Evolutionary conservation across 768 basidiomycete species (phyloP).

Genomic region (Mycena floridula): DNA sequence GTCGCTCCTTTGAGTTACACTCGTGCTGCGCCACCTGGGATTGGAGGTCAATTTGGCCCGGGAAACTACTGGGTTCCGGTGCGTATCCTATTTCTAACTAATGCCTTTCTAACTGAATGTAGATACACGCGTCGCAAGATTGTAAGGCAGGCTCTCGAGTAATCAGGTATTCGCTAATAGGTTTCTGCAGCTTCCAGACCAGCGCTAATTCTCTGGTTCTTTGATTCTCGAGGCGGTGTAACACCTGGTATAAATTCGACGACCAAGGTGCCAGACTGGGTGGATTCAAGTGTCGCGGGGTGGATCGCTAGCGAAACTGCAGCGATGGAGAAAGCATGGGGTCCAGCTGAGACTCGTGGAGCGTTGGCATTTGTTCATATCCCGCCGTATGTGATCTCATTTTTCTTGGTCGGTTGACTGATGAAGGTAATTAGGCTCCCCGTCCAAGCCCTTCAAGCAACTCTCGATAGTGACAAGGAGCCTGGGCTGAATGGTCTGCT

Average conservation of each 20-base stretch:
- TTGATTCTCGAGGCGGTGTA: constrained; percentile 60
- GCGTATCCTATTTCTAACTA: no score
- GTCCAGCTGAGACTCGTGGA: constrained; percentile 41
- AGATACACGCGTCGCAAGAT: no score
- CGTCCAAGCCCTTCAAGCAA: constrained; percentile 29
- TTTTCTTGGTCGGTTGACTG: background rate
- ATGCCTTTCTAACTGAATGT: no score
- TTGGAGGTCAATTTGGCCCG: constrained; percentile 59
- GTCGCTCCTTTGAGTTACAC: constrained; percentile 61
- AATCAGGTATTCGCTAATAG: no score
- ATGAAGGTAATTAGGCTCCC: constrained; percentile 23
- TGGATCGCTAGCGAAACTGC: constrained; percentile 55
- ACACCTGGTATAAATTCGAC: background rate
- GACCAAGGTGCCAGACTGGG: constrained; percentile 54
- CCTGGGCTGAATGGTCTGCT: constrained; percentile 37
- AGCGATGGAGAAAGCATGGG: constrained; percentile 55
- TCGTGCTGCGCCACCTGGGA: constrained; percentile 47
- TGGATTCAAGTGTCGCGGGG: constrained; percentile 51
- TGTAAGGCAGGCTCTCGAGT: no score
- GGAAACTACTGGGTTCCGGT: constrained; percentile 80
- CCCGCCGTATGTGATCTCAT: constrained; percentile 46
- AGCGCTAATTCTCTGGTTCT: constrained; percentile 65
- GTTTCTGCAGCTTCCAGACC: constrained; percentile 42
- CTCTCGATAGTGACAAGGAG: constrained; percentile 26
- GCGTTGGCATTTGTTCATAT: constrained; percentile 73